Base-by-base conservation (phyloP, 164 flowering plant genomes). In the Vitis rotundifolia region DNA sequence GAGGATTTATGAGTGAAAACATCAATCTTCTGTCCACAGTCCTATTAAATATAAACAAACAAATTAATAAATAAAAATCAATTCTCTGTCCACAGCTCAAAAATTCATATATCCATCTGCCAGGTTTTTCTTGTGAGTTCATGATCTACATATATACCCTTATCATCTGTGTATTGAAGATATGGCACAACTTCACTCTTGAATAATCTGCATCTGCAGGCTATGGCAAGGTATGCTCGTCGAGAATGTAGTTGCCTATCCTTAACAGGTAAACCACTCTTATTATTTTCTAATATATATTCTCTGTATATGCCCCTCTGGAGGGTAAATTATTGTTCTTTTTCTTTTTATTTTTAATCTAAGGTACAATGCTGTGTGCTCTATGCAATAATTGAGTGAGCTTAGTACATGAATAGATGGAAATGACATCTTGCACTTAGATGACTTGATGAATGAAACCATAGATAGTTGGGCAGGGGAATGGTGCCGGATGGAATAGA, bases 201-300 rank as follows among this genome's bases (percentile, higher is more conserved):
- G 12, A 50, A 3, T 49, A 16, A 49, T 16, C 37, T 2, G n/a
- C 65, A 9, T 70, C 66, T 84, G 73, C 84, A 95, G 98, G 97
- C 96, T 67, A 80, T 95, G 91, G 74, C 97, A 16, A 90, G 97
- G 73, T 93, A 95, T 82, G 82, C 79, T 73, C 93, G 90, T 15
- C 79, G 90, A 51, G 98, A 95, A 80, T 81, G 79, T 52, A 77
- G 77, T 68, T 88, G 94, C 76, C 70, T 94, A 52, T 84, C 91
- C 44, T 74, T 92, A 73, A 94, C 98, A 75, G 96, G 99, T 95
- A 68, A 8, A 11, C n/a, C 5, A 2, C 55, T 51, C 22, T 65
- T 29, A 28, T 16, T 14, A 31, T 11, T 50, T 13, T 59, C 15
- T 37, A 37, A 37, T 37, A 37, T 37, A 37, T 5, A 1, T 37